phyloP scores from a whole-genome alignment of 805 yeast genomes.

The Candida berthetii region DNA sequence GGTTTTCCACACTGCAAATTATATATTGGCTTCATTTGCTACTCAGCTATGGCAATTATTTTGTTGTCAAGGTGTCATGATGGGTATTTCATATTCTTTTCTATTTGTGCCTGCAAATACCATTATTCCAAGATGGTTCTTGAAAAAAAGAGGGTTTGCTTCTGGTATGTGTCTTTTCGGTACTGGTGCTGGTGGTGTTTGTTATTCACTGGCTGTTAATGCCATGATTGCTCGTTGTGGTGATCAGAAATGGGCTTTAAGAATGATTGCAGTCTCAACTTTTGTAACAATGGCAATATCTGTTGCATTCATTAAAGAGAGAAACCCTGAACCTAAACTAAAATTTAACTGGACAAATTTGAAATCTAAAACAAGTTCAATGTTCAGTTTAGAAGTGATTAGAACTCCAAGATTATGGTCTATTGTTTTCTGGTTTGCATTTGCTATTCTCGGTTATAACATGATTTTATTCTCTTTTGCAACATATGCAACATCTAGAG shows the following conservation, averaged over 20 bases:
- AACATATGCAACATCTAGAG: conserved; percentile 41
- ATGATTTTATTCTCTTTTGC: conserved; percentile 39
- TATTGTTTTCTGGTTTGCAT: conserved; percentile 30
- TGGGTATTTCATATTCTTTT: conserved; percentile 45
- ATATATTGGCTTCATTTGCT: conserved; percentile 55
- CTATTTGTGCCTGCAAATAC: conserved; percentile 54
- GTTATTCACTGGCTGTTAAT: conserved; percentile 34
- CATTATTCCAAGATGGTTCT: conserved; percentile 66
- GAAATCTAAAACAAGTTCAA: conserved; percentile 17
- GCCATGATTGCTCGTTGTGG: conserved; percentile 36
- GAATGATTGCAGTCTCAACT: conserved; percentile 37
- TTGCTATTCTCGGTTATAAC: conserved; percentile 33
- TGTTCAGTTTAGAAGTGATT: conserved; percentile 27
- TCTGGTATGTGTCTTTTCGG: conserved; percentile 42
- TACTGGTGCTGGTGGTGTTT: conserved; percentile 48
- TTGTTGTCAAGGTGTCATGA: conserved; percentile 61
- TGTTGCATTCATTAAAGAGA: conserved; percentile 34
- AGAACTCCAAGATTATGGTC: conserved; percentile 23
- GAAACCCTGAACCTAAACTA: conserved; percentile 22
- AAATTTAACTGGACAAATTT: conserved; percentile 5
- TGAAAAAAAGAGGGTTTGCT: conserved; percentile 51
- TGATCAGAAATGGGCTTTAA: conserved; percentile 39
- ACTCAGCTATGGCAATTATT: conserved; percentile 59
- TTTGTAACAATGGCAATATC: conserved; percentile 31
- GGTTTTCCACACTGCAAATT: conserved; percentile 43